Conservation (phyloP, 2,329 filamentous ascomycete species). For the Apiospora malaysiana region DNA sequence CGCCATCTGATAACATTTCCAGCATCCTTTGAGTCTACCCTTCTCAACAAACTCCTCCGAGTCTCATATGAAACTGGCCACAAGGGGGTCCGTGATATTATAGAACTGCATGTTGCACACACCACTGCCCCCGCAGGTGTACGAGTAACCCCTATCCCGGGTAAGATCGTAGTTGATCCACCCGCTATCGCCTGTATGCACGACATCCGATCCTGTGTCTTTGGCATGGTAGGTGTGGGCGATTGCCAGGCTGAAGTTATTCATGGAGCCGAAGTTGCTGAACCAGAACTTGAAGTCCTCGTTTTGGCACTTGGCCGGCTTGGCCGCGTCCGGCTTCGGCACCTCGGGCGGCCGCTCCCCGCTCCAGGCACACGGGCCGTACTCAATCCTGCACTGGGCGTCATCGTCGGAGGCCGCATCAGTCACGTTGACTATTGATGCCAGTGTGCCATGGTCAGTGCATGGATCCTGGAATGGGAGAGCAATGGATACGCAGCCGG, state of each 20-base stretch:
- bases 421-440: not conserved
- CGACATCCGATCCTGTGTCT: not conserved
- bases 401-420: not conserved
- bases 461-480: not conserved
- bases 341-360: conserved; percentile 1
- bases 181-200: not conserved
- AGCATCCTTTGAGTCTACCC: not conserved
- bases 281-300: conserved; percentile 10
- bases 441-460: not conserved
- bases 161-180: conserved; percentile 9
- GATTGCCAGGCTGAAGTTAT: not conserved
- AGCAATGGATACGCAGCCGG: not conserved
- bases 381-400: not conserved
- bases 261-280: conserved; percentile 6
- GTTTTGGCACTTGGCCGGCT: not conserved
- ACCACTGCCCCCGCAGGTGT: not conserved
- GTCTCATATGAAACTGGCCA: not conserved
- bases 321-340: not conserved
- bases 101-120: not conserved
- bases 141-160: not conserved
- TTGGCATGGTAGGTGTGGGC: not conserved
- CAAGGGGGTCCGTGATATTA: not conserved
- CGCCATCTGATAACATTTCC: not conserved
- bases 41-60: not conserved
- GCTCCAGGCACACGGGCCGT: not conserved